Evolutionary conservation across 1,139 yeast species (phyloP), one percentile per base, ranked within the genome.

Genomic region (Fermentozyma sake): DNA sequence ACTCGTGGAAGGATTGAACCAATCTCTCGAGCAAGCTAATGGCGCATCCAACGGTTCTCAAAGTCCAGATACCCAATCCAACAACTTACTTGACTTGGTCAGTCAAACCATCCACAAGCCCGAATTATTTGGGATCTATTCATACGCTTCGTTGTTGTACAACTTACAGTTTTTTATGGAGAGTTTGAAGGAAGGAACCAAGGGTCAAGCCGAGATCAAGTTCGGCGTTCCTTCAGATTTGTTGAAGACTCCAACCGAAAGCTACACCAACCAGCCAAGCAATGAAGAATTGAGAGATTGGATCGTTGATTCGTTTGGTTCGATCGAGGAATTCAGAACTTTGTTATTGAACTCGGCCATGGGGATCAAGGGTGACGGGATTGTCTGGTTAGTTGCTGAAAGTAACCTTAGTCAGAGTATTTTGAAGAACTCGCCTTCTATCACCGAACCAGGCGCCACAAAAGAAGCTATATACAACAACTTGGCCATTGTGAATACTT

Each of bases 341-440:
- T 58, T 80, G 30, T 52, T 82, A 26, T 47, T 80, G 33, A 71
- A 77, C 39, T 74, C 87, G 1, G 80, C 81, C 11, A 52, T 58
- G 27, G 72, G 79, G 9, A 74, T 79, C 33, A 75, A 77, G 36
- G 91, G 93, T 28, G 86, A 82, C 48, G 93, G 93, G 2, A 68
- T 61, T 43, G 75, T 82, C 3, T 82, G 91, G 91, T 52, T 79
- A 17, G 76, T 78, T n/a, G 82, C 82, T 2, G 75, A 74, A 43
- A 67, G 74, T 26, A 55, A 57, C 23, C 50, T 56, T 37, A 46
- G 62, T 16, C 61, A 59, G 33, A 42, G 42, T 25, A 33, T 47
- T 18, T 41, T 52, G 38, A 49, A 47, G 27, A 46, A 38, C 22
- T 42, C 48, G 12, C 29, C 33, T 22, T 25, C 38, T 38, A 41